phyloP scores from a whole-genome alignment of 2,329 filamentous ascomycete genomes.

The Colletotrichum nymphaeae region DNA sequence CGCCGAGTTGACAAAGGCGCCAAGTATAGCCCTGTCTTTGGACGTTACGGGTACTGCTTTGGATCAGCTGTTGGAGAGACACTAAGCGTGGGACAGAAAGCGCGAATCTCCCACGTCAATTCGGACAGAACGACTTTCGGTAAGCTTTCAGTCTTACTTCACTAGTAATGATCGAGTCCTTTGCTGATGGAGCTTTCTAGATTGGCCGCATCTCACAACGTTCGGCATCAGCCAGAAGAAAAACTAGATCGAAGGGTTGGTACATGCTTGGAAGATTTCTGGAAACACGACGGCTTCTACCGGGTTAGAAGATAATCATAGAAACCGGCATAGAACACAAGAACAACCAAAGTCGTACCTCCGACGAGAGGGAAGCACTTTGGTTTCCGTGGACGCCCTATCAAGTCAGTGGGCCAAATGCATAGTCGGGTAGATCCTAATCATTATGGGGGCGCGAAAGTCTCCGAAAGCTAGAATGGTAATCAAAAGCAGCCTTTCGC shows the following conservation, averaged over 20 bases:
- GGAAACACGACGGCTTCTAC: neutral
- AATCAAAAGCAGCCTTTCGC: neutral
- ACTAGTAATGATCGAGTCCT: too few relatives aligned
- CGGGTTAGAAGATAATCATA: neutral
- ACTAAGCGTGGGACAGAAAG: neutral
- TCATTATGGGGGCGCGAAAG: neutral
- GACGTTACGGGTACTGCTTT: constrained; percentile 14
- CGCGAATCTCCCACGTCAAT: neutral
- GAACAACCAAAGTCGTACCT: too few relatives aligned
- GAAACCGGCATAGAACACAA: neutral
- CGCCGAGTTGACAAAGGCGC: constrained; percentile 9
- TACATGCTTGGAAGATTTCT: too few relatives aligned
- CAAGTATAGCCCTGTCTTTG: constrained; percentile 20
- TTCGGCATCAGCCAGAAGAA: neutral
- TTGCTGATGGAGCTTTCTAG: neutral
- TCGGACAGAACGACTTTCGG: neutral
- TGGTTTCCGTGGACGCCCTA: too few relatives aligned
- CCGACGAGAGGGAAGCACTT: too few relatives aligned
- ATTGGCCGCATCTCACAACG: constrained; percentile 5
- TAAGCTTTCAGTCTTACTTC: neutral
- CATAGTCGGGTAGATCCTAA: neutral
- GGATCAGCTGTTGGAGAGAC: neutral
- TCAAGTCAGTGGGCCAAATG: too few relatives aligned
- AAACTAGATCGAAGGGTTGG: neutral
- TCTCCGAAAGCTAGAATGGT: neutral